Base-by-base conservation (phyloP, 306 rosid genomes). In the Styphnolobium japonicum region DNA sequence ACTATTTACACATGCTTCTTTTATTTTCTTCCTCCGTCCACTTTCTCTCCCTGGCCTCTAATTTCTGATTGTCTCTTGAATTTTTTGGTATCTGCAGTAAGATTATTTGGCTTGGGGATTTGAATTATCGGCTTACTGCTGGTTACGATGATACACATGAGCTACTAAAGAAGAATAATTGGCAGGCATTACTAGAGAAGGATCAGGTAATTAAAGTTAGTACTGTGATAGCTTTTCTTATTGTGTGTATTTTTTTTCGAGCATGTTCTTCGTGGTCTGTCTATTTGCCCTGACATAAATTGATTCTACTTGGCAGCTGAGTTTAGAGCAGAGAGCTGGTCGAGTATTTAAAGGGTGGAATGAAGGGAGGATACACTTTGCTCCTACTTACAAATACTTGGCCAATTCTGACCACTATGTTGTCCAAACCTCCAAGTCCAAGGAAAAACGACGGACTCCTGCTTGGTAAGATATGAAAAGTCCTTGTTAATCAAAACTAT, bases 51-150 rank as follows among this genome's bases (percentile, higher is more conserved):
- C 31, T 27, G 2, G 3, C 21, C 5, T 5, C 2, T 19, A 45
- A 18, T 29, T 67, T 75, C 48, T 75, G 18, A 79, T 51, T 14
- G 19, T 67, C 16, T n/a, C 2, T 18, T 18, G 14, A 0, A 40
- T 23, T 43, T 15, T 23, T 33, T 56, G 19, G 9, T 14, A 16
- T 80, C 6, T 74, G 45, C 85, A 94, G 97, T 69, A 89, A 93
- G 85, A 52, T 95, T 23, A 88, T 95, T 56, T 95, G 98, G 98
- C 95, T 93, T n/a, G 99, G 98, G 70, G 98, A 95, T 86, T 81
- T 95, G 76, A 95, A 95, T 67, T 95, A 95, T 79, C 95, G 98
- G 64, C 88, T 95, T 7, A 87, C 89, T 3, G 74, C 88, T 42
- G 85, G 89, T 31, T 86, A 75, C 3, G 92, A 64, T 12, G 92